A percentile compares a stretch with the other conserved stretches of the same genome.
Evolutionary conservation across 208 protist species (phyloP).

Genomic region (Trypanosoma lewisi): DNA sequence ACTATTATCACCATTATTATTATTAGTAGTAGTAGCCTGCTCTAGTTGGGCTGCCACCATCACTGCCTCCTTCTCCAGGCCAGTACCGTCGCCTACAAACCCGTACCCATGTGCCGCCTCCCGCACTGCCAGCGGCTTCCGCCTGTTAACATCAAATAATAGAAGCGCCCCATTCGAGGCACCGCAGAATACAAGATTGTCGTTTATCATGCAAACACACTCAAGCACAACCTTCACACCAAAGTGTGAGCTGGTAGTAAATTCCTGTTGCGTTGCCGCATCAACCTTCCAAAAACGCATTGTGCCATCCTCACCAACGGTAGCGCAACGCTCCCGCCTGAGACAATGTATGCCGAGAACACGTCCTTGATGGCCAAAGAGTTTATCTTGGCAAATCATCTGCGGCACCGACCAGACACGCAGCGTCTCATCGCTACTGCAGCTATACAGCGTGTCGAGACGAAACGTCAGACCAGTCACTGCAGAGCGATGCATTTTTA

Average conservation of each 20-base stretch:
- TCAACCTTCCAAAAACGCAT: constrained; percentile 91
- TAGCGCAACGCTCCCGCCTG: constrained; percentile 68
- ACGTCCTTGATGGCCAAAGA: constrained; percentile 82
- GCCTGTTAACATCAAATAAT: constrained; percentile 82
- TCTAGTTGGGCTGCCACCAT: constrained; percentile 23
- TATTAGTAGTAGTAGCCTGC: neutral
- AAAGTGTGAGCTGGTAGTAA: constrained; percentile 21
- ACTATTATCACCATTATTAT: neutral
- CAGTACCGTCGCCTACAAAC: constrained; percentile 82
- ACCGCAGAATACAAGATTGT: constrained; percentile 64
- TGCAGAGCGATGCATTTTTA: constrained; percentile 79
- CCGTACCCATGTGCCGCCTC: constrained; percentile 75
- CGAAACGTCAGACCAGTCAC: constrained; percentile 88
- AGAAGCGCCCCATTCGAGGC: constrained; percentile 73
- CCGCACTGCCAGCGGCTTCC: constrained; percentile 60
- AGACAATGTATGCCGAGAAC: constrained; percentile 62
- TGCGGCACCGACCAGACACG: constrained; percentile 86
- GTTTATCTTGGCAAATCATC: constrained; percentile 82
- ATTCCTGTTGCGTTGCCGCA: constrained; percentile 77
- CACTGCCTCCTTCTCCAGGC: constrained; percentile 80
- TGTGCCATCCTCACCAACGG: constrained; percentile 81
- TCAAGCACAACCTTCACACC: constrained; percentile 53
- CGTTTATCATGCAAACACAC: constrained; percentile 81
- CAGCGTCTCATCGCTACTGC: constrained; percentile 76
- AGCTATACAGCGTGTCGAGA: constrained; percentile 67